Base-by-base conservation (phyloP, 352 stramenopile species). In the Pythium periplocum region DNA sequence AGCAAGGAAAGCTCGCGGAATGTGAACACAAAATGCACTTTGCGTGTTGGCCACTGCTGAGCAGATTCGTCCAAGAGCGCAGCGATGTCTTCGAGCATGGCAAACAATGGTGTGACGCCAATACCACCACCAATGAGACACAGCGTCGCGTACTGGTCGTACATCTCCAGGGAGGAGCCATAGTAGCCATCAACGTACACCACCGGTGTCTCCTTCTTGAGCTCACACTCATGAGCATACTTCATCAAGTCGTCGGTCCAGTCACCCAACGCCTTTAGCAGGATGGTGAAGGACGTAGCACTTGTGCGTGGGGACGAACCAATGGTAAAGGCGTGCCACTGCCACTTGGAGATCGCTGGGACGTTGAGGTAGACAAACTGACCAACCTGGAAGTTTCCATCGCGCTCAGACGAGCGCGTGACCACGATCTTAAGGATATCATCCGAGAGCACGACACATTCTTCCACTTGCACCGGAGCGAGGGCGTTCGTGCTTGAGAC, bases 1-100 rank as follows among this genome's bases (percentile, higher is more conserved):
- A 69, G 39, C 47, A 69, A 45, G 17, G 58, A 42, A n/a, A 69
- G 45, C 32, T 69, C 62, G 8, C 62, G 62, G 41, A 66, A 59
- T 7, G 53, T 55, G 34, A 69, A 66, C 12, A 60, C 30, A 35
- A 69, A 50, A 32, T 46, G 32, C 33, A 71, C 61, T 30, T 48
- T 48, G 43, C 43, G 43, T 11, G 9, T 48, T 11, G 43, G 43
- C 43, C 43, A 48, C 9, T 30, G 43, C 17, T 11, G 17, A 30
- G 9, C 9, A 48, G 9, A 11, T 11, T 48, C 43, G 43, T 48
- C 43, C 9, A 31, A 30, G 43, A 31, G 43, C 7, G 9, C 11
- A 6, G 34, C 37, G 6, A 61, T 55, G 32, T 61, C 54, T 48
- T 61, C 54, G 1, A 61, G 48, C 33, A 61, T 57, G 11, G 45